Base-by-base conservation (phyloP, 1,139 yeast species). In the Suhomyces bolitotheri region DNA sequence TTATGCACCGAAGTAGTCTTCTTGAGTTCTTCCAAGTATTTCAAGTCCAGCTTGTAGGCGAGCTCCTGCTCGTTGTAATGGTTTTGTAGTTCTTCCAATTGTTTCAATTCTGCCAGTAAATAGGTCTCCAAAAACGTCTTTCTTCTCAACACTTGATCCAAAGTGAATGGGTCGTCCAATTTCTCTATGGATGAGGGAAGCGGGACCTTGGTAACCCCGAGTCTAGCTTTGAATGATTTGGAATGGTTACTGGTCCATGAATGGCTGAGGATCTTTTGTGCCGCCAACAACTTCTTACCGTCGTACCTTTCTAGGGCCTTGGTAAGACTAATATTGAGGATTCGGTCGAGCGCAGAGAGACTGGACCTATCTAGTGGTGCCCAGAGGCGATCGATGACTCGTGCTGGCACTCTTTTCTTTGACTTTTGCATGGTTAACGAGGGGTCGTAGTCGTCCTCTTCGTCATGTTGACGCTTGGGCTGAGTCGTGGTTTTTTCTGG, bases 61-160 rank as follows among this genome's bases (percentile, higher is more conserved):
- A 46, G 39, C 15, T 60, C 44, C 12, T 60, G 41, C 22, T 56
- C 56, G 11, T 51, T 49, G 33, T 55, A 51, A 41, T 62, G 54
- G 8, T 45, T 41, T 34, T 65, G 59, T 22, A 70, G 47, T n/a
- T 64, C 69, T 16, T 53, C 47, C 29, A 69, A 47, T 40, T 70
- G 75, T 36, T 63, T 62, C 23, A 61, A 35, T 40, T 69, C 75
- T 1, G 75, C 75, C 64, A 58, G 66, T 11, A 69, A 49, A 43
- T 63, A 63, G 1, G 72, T 64, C 42, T 69, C 73, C 31, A 67
- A 46, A 27, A 56, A 54, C 13, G 54, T 53, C 39, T 62, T 66
- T 9, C 64, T 49, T 25, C 64, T 50, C 7, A 44, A 41, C 14
- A 67, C 51, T 16, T 49, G 56, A 41, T 70, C 74, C 28, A 54